phyloP scores from a whole-genome alignment of 768 basidiomycete species.

The Lactarius akahatsu region DNA sequence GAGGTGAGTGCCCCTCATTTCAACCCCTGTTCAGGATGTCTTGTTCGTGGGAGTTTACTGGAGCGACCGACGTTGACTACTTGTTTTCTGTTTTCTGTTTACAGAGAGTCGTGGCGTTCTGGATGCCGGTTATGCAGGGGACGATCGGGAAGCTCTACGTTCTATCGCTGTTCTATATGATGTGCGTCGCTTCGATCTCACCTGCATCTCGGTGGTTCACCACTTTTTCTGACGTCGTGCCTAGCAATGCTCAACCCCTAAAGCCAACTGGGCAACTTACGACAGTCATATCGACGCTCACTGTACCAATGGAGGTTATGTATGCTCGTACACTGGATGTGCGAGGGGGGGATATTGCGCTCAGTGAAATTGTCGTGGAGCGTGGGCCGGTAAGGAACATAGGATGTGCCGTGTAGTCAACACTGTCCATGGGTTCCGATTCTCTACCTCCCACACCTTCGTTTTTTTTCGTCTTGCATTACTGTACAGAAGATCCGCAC shows the following conservation, averaged over 20 bases:
- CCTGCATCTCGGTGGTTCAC: background rate
- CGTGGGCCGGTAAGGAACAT: background rate
- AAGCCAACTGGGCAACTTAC: background rate
- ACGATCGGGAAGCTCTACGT: constrained; percentile 22
- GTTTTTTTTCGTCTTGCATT: background rate
- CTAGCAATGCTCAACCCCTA: background rate
- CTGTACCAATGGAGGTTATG: constrained; percentile 5
- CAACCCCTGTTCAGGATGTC: background rate
- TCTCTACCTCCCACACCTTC: background rate
- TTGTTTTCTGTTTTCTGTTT: no score
- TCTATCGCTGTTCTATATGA: constrained; percentile 16
- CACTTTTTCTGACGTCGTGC: background rate
- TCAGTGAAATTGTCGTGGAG: no score
- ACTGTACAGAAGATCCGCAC: background rate
- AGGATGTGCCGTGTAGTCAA: background rate
- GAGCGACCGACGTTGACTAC: background rate
- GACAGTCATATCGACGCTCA: constrained; percentile 4
- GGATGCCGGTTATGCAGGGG: constrained; percentile 1
- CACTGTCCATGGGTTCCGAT: background rate
- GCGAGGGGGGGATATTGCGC: background rate
- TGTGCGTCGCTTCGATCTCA: background rate
- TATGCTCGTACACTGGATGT: background rate
- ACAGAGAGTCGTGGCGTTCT: background rate
- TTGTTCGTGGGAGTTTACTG: background rate
- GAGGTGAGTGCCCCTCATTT: constrained; percentile 4